Conservation (phyloP, 2,329 filamentous ascomycete species). For the Scedosporium aurantiacum region DNA sequence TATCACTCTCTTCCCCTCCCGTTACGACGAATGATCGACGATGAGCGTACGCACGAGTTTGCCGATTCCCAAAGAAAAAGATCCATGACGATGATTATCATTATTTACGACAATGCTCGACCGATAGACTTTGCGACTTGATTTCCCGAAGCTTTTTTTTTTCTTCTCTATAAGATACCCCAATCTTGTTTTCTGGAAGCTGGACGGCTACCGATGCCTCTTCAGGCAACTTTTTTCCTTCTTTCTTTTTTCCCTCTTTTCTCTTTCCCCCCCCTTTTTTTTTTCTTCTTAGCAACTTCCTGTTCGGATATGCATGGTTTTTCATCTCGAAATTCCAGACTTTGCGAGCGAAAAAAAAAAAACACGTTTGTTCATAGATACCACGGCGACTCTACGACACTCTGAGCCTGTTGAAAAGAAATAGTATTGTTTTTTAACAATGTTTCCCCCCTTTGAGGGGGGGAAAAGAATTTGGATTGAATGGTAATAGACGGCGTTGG, state of each 20-base stretch:
- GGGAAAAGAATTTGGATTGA: neutral
- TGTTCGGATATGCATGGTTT: neutral
- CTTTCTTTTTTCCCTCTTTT: neutral
- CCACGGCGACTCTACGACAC: neutral
- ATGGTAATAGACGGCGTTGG: neutral
- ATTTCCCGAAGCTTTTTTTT: neutral
- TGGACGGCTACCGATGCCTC: neutral
- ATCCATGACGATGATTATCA: neutral
- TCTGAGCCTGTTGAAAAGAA: neutral
- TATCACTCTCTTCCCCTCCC: neutral
- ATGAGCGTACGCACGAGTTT: neutral
- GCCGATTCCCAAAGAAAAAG: neutral
- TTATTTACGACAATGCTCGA: neutral
- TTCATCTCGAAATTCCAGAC: neutral
- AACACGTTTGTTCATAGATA: neutral
- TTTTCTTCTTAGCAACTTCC: neutral
- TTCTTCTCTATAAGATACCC: conserved; percentile 1
- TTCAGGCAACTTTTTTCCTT: conserved; percentile 1
- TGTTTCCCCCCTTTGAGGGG: neutral
- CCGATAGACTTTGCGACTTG: neutral
- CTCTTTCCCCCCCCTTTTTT: neutral
- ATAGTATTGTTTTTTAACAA: neutral
- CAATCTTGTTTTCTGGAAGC: neutral
- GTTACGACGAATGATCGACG: neutral
- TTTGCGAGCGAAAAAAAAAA: neutral